A percentile compares a stretch with the other conserved stretches of the same genome.
Evolutionary conservation across 2,329 filamentous ascomycete genomes (phyloP).

Genomic region (Shiraia sp.): DNA sequence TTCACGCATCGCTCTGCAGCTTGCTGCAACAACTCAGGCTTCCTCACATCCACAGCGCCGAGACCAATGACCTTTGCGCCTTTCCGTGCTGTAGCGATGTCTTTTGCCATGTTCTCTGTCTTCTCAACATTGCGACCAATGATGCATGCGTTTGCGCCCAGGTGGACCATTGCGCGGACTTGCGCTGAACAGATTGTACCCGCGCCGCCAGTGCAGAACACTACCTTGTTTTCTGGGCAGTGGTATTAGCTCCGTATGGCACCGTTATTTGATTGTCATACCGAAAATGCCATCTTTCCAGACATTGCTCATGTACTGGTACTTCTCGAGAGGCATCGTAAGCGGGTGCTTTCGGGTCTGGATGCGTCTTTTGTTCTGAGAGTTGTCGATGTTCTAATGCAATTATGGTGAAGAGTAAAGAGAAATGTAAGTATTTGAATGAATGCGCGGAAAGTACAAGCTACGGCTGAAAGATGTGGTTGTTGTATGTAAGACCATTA

Average conservation of each 20-base stretch:
- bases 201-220: constrained; percentile 93
- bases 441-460: constrained; percentile 18
- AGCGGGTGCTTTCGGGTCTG: constrained; percentile 20
- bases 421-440: constrained; percentile 7
- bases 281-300: constrained; percentile 90
- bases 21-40: constrained; percentile 67
- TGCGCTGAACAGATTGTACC: constrained; percentile 94
- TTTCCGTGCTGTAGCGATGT: constrained; percentile 76
- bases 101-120: constrained; percentile 77
- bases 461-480: constrained; percentile 23
- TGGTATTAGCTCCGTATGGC: constrained; percentile 3
- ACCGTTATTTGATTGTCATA: constrained; percentile 48
- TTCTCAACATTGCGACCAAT: constrained; percentile 88
- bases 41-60: constrained; percentile 70
- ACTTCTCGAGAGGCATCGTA: constrained; percentile 70
- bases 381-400: too few species aligned
- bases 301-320: constrained; percentile 77
- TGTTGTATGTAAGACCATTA: constrained; percentile 6
- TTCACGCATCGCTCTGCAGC: constrained; percentile 79
- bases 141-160: constrained; percentile 93
- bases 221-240: constrained; percentile 75
- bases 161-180: constrained; percentile 84
- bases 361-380: too few species aligned
- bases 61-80: constrained; percentile 88
- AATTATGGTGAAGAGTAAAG: constrained; percentile 1